Base-by-base conservation (phyloP, 2,329 filamentous ascomycete species). In the Nannizziopsis arthrosporioides region DNA sequence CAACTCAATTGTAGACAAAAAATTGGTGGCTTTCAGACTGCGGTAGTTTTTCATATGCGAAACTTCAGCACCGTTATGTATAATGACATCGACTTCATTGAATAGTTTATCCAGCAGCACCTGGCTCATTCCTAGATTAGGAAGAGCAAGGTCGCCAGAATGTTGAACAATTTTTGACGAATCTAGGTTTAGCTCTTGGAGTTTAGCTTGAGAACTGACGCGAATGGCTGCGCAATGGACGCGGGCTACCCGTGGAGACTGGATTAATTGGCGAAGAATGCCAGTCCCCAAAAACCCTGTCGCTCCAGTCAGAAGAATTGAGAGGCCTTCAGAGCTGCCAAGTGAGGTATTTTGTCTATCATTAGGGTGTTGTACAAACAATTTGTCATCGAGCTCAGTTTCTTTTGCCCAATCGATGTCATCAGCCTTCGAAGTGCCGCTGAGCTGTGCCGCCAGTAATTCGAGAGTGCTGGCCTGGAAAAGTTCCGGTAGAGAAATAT, bases 61-160 rank as follows among this genome's bases (percentile, higher is more conserved):
- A 12, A 56, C 52, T n/a, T 67, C 63, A n/a, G 72, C 71, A 6
- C 69, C 75, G 44, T 63, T 67, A 57, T 77, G 81, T 19, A 84
- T 72, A 43, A 82, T 71, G 3, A 72, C 55, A 53, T 73, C 64
- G 1, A 60, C 64, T 2, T 55, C 40, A 2, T 41, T 19, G n/a
- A 58, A 57, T 7, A 1, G 76, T 53, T 1, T 19, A 19, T 2
- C 43, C 12, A 10, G 61, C 54, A 15, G 65, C 57, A 1, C 52
- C 17, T 63, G 49, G 1, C 55, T 54, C 14, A 74, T 62, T 0
- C 72, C 72, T 2, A 75, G 61, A 3, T 35, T 52, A 0, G 63
- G 59, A 1, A 42, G 38, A 0, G 51, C 50, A 0, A 74, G 61
- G 51, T 70, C 62, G 7, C 72, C 73, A 0, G 44, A 15, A 51